Conservation (phyloP, 768 basidiomycete species). For the Phallus indusiatus region DNA sequence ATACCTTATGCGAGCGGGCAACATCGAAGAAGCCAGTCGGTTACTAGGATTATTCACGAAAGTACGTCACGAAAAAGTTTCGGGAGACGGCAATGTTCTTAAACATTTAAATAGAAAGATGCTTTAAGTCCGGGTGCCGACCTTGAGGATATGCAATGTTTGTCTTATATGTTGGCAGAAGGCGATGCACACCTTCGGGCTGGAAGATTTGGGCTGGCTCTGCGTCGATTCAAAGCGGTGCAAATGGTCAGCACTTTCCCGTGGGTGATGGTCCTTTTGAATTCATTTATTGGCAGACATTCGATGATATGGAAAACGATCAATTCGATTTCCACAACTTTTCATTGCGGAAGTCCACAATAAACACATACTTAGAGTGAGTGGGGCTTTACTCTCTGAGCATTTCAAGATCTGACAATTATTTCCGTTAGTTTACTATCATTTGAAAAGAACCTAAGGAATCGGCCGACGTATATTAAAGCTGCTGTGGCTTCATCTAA, state of each 20-base stretch:
- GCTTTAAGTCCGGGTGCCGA: conserved; percentile 64
- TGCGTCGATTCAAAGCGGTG: conserved; percentile 76
- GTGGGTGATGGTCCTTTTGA: neutral
- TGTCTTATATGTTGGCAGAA: conserved; percentile 78
- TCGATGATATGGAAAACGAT: conserved; percentile 85
- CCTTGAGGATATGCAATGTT: conserved; percentile 91
- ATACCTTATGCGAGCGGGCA: conserved; percentile 76
- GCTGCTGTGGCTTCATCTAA: conserved; percentile 63
- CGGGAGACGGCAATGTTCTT: neutral
- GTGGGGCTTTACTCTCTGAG: conserved; percentile 18
- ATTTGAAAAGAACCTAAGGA: conserved; percentile 61
- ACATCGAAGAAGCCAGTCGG: conserved; percentile 63
- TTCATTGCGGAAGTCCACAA: conserved; percentile 78
- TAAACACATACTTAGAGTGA: conserved; percentile 80
- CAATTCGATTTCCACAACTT: conserved; percentile 98
- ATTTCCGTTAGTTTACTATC: neutral
- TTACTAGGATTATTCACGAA: conserved; percentile 87
- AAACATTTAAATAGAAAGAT: conserved; percentile 60
- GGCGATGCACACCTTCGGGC: conserved; percentile 58
- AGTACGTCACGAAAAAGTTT: conserved; percentile 31
- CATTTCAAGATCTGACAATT: conserved; percentile 1
- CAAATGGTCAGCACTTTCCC: conserved; percentile 43
- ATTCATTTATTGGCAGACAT: conserved; percentile 38
- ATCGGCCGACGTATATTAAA: conserved; percentile 66
- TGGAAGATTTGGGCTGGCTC: conserved; percentile 63